Percentiles rank a stretch among this genome's conserved stretches.
Conservation (phyloP, 495 filamentous ascomycete genomes). For the Podospora didyma region DNA sequence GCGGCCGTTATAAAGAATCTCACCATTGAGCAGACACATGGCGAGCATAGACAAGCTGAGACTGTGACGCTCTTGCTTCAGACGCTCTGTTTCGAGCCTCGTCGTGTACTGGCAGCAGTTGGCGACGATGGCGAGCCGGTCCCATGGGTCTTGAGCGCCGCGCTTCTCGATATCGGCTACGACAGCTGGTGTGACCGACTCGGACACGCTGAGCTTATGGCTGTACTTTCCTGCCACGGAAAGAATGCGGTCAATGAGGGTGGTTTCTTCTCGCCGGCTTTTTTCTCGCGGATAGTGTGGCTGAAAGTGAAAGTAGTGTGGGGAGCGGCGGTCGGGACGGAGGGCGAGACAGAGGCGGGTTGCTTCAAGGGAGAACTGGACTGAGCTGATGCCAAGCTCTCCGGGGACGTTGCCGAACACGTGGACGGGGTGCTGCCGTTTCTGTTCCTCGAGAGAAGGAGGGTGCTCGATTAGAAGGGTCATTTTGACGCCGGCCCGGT, state of each 20-base stretch:
- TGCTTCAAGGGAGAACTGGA: background rate
- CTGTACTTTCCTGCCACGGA: background rate
- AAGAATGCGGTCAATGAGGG: background rate
- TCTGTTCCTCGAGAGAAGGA: background rate
- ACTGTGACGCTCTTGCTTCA: constrained; percentile 14
- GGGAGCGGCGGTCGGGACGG: background rate
- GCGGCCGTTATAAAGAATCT: constrained; percentile 8
- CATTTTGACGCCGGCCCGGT: background rate
- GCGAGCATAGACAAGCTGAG: constrained; percentile 23
- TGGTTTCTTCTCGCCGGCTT: too few relatives aligned
- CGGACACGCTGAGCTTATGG: background rate
- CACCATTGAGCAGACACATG: constrained; percentile 25
- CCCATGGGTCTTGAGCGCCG: constrained; percentile 15
- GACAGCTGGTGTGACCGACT: background rate
- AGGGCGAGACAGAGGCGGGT: background rate
- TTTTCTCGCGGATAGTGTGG: too few relatives aligned
- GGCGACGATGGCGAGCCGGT: constrained; percentile 25
- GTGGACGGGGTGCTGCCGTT: background rate
- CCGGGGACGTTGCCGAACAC: background rate
- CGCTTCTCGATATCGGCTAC: constrained; percentile 13
- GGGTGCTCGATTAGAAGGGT: background rate
- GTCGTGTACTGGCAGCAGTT: constrained; percentile 27
- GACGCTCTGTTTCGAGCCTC: constrained; percentile 10
- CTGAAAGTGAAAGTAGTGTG: too few relatives aligned
- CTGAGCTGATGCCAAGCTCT: background rate